phyloP scores from a whole-genome alignment of 352 stramenopile genomes.

The Phytophthora sp. region DNA sequence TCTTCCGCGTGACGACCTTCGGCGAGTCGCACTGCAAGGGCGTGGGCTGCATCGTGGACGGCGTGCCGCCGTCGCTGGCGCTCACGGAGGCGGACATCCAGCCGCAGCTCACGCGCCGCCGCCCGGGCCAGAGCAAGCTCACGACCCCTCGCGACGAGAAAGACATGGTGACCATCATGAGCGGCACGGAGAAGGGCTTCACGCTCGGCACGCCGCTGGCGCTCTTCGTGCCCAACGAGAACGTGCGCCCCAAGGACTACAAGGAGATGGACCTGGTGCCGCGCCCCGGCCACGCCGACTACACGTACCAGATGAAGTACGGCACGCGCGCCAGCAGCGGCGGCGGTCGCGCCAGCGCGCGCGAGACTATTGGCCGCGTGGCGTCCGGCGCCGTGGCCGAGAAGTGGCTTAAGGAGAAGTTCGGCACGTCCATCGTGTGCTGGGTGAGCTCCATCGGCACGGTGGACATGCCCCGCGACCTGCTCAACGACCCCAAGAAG shows the following conservation, averaged over 20 bases:
- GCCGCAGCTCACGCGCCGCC: constrained; percentile 96
- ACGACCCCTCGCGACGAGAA: constrained; percentile 98
- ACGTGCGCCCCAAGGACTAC: constrained; percentile 96
- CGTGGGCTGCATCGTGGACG: constrained; percentile 97
- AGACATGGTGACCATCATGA: constrained; percentile 97
- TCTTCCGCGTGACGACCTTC: constrained; percentile 99
- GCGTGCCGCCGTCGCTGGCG: constrained; percentile 95
- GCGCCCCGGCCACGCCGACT: constrained; percentile 96
- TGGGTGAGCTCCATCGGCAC: constrained; percentile 90
- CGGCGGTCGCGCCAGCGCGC: constrained; percentile 94
- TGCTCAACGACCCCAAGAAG: constrained; percentile 73
- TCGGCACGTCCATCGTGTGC: constrained; percentile 88
- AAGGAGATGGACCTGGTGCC: constrained; percentile 96
- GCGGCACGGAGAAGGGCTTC: constrained; percentile 92
- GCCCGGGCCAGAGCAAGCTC: constrained; percentile 97
- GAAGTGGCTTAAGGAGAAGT: constrained; percentile 95
- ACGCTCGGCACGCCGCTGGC: constrained; percentile 97
- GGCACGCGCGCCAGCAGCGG: constrained; percentile 96
- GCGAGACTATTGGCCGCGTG: constrained; percentile 99
- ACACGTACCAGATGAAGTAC: constrained; percentile 99
- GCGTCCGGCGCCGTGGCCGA: constrained; percentile 96
- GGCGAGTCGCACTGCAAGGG: constrained; percentile 98
- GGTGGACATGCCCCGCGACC: constrained; percentile 82
- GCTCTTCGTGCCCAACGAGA: constrained; percentile 98
- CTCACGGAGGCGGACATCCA: constrained; percentile 97